These are phyloP conservation scores for Backusella morwellensis DNA, from an alignment of 192 early-diverging fungal species.

Conservation along the genomic window DNA sequence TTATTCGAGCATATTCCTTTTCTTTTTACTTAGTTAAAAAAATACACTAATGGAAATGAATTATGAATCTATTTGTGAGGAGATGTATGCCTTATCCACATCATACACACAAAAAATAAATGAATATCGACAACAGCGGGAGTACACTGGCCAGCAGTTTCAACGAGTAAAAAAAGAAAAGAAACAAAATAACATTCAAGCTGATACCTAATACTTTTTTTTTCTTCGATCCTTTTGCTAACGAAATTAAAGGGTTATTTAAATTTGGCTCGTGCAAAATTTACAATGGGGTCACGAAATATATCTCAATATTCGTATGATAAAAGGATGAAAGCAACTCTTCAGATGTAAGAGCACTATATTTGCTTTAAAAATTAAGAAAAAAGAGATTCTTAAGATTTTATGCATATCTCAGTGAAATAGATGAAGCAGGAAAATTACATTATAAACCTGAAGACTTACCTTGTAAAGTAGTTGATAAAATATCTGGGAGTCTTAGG, in stretches of 20 bases:
- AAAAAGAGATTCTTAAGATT: background rate
- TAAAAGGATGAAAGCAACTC: constrained; percentile 39
- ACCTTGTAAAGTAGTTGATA: background rate
- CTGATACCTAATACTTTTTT: background rate
- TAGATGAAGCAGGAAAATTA: background rate
- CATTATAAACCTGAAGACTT: background rate
- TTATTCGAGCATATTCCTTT: background rate
- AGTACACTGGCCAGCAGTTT: constrained; percentile 13
- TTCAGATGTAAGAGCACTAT: constrained; percentile 29
- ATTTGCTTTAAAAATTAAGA: background rate
- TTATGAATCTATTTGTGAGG: constrained; percentile 18
- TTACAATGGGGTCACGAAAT: constrained; percentile 39
- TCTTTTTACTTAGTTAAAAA: background rate
- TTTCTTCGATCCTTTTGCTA: background rate
- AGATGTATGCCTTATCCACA: constrained; percentile 12
- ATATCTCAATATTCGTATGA: constrained; percentile 39
- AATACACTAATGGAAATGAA: background rate
- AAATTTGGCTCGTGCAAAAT: constrained; percentile 43
- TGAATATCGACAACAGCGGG: constrained; percentile 24
- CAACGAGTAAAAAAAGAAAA: constrained; percentile 20
- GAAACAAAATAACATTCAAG: background rate
- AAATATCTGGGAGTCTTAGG: background rate
- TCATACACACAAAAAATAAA: constrained; percentile 19
- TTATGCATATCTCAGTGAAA: background rate
- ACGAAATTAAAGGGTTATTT: constrained; percentile 30